These are phyloP conservation scores for Pseudohalonectria lignicola DNA, from an alignment of 2,329 filamentous ascomycete genomes.

Conservation along the genomic window DNA sequence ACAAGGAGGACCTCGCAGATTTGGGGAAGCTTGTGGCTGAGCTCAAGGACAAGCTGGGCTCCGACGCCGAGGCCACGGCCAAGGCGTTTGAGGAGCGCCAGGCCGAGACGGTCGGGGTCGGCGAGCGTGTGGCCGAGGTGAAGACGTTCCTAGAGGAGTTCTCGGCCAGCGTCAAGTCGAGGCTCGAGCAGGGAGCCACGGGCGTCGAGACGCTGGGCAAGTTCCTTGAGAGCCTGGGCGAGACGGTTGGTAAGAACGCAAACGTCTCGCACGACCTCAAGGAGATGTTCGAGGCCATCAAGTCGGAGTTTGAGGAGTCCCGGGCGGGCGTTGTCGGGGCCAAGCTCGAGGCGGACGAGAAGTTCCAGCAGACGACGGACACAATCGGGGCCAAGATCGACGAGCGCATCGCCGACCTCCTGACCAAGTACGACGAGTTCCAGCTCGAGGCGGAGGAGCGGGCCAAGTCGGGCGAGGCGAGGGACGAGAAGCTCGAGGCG, in stretches of 20 bases:
- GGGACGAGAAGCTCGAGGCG: constrained; percentile 61
- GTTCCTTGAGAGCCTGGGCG: constrained; percentile 54
- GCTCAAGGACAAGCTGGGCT: constrained; percentile 51
- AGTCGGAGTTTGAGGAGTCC: constrained; percentile 77
- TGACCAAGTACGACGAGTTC: constrained; percentile 81
- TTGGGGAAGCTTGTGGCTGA: constrained; percentile 60
- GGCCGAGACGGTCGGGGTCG: constrained; percentile 67
- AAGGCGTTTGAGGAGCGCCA: constrained; percentile 78
- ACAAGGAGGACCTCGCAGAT: constrained; percentile 64
- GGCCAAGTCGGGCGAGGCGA: constrained; percentile 61
- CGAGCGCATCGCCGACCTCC: constrained; percentile 62
- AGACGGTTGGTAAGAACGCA: constrained; percentile 47
- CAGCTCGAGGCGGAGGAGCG: constrained; percentile 65
- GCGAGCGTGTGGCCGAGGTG: constrained; percentile 69
- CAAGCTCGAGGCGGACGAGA: constrained; percentile 77
- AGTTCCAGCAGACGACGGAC: constrained; percentile 50
- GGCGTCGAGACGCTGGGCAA: constrained; percentile 65
- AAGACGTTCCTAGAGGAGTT: constrained; percentile 69
- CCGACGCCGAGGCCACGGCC: constrained; percentile 60
- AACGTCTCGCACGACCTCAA: constrained; percentile 52
- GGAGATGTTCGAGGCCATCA: constrained; percentile 65
- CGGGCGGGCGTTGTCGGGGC: constrained; percentile 68
- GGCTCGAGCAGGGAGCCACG: constrained; percentile 63
- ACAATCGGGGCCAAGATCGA: constrained; percentile 45
- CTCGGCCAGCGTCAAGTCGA: constrained; percentile 63